phyloP scores from a whole-genome alignment of 345 rosid genomes.

The Eucalyptus grandis region DNA sequence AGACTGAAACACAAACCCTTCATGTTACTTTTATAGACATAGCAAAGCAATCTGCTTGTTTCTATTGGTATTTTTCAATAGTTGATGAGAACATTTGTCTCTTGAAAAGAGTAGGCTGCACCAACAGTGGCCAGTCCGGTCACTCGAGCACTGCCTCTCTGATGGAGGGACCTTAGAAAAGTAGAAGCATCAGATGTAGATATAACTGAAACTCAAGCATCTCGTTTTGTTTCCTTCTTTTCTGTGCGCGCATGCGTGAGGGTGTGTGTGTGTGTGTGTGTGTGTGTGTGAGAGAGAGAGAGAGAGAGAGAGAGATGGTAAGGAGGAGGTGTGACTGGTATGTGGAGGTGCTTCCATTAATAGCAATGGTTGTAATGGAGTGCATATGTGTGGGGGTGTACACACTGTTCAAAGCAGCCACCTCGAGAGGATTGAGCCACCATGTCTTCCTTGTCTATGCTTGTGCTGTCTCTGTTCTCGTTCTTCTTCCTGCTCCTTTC shows the following conservation, averaged over 20 bases:
- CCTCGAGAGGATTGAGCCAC: slow-evolving; percentile 59
- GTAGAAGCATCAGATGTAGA: neutral
- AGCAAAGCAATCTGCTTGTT: neutral
- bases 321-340: neutral
- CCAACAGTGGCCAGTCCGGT: neutral
- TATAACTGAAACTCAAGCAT: neutral
- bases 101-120: neutral
- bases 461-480: slow-evolving; percentile 65
- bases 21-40: neutral
- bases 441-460: slow-evolving; percentile 68
- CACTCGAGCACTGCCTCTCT: neutral
- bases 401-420: slow-evolving; percentile 84
- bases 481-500: slow-evolving; percentile 78
- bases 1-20: neutral
- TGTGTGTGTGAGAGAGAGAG: neutral
- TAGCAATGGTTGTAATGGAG: slow-evolving; percentile 14
- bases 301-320: neutral
- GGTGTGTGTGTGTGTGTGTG: no score
- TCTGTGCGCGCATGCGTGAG: neutral
- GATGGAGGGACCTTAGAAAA: neutral
- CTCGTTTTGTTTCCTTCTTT: neutral
- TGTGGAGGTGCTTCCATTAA: no score
- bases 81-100: neutral
- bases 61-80: neutral
- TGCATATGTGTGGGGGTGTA: slow-evolving; percentile 49